Percentiles rank a stretch among this genome's conserved stretches.
Evolutionary conservation across 2,329 filamentous ascomycete species (phyloP).

Genomic region (Xylariomycetidae sp.): DNA sequence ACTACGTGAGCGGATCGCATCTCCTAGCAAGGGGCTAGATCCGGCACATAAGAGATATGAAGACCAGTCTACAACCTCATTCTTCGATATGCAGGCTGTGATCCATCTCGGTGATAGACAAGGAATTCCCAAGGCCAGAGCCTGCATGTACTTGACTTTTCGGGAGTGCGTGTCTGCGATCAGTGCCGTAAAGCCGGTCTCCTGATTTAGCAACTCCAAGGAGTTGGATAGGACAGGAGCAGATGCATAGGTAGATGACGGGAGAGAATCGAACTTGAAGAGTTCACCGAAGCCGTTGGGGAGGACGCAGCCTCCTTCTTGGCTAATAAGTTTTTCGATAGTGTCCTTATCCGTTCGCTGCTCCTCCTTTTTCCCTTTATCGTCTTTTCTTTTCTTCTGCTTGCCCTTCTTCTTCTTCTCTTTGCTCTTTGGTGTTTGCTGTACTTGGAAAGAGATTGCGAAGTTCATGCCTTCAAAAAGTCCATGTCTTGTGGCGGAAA

Average conservation of each 20-base stretch:
- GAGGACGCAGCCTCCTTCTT: conserved; percentile 69
- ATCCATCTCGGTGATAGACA: conserved; percentile 83
- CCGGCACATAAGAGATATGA: conserved; percentile 84
- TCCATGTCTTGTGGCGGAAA: conserved; percentile 10
- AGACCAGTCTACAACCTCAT: conserved; percentile 65
- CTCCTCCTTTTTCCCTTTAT: no score
- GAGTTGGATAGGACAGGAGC: conserved; percentile 15
- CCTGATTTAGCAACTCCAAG: conserved; percentile 50
- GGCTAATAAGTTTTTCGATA: conserved; percentile 58
- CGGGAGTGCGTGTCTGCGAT: conserved; percentile 84
- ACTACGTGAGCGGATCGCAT: conserved; percentile 70
- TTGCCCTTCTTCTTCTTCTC: no score
- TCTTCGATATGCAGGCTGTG: conserved; percentile 60
- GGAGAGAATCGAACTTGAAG: conserved; percentile 50
- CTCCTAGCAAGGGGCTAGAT: conserved; percentile 69
- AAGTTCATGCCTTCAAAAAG: conserved; percentile 83
- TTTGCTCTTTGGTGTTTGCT: conserved; percentile 45
- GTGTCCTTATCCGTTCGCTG: conserved; percentile 29
- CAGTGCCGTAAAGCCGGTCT: conserved; percentile 73
- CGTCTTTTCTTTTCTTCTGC: no score
- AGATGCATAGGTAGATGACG: conserved; percentile 18
- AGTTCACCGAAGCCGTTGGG: conserved; percentile 75
- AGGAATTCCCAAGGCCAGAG: conserved; percentile 81
- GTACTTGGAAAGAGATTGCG: conserved; percentile 67
- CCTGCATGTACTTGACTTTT: conserved; percentile 90